Percentiles rank a stretch among this genome's conserved stretches.
Conservation (phyloP, 371 early-diverging fungal species). For the Saksenaea oblongispora region DNA sequence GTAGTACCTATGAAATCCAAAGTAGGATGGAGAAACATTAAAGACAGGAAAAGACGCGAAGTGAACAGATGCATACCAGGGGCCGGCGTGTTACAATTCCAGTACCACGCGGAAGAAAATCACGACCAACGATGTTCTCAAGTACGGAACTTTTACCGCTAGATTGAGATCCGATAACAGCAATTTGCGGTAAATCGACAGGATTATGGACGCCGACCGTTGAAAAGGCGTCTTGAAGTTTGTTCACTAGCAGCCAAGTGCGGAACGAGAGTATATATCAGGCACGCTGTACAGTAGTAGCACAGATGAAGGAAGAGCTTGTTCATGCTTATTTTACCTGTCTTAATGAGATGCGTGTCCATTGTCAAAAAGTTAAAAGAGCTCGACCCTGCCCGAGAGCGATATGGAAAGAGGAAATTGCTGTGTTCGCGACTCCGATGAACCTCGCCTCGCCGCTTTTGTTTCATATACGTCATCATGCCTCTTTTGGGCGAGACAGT, state of each 20-base stretch:
- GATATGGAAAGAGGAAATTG: no score
- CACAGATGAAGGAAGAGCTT: not conserved
- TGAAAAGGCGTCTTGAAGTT: conserved; percentile 96
- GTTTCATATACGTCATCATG: no score
- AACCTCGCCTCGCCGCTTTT: no score
- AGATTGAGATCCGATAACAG: conserved; percentile 97
- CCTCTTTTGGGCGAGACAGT: no score
- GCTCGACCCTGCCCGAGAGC: not conserved
- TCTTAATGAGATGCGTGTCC: conserved; percentile 31
- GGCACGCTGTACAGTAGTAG: not conserved
- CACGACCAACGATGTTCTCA: conserved; percentile 98
- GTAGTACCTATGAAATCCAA: conserved; percentile 68
- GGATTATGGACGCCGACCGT: conserved; percentile 96
- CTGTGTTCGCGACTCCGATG: no score
- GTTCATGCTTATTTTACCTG: conserved; percentile 13
- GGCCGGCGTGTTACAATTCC: conserved; percentile 96
- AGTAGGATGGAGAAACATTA: not conserved
- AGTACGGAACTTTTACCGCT: conserved; percentile 99
- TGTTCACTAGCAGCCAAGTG: conserved; percentile 64
- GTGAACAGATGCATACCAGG: conserved; percentile 57
- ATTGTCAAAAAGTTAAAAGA: conserved; percentile 1
- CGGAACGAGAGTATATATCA: not conserved
- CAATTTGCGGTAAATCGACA: conserved; percentile 98
- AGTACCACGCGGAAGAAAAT: conserved; percentile 97
- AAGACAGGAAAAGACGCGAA: not conserved